A percentile compares a stretch with the other conserved stretches of the same genome.
phyloP scores from a whole-genome alignment of 148 eudicot genomes.

The Pharnaceum exiguum region DNA sequence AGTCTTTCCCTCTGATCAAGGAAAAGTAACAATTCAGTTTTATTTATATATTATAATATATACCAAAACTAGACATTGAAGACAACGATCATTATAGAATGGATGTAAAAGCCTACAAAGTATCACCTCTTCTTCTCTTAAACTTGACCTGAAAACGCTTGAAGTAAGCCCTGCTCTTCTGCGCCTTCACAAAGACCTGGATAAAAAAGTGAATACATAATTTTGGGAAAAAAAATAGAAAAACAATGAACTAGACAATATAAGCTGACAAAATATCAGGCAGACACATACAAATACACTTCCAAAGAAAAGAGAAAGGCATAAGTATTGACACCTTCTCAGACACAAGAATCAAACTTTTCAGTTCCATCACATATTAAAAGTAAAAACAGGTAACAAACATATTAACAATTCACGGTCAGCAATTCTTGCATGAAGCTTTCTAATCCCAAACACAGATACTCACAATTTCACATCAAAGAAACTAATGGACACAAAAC shows the following conservation, averaged over 20 bases:
- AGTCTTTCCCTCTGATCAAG: constrained; percentile 73
- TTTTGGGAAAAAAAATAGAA: background rate
- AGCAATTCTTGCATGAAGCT: too few species aligned
- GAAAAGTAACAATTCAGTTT: background rate
- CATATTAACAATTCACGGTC: too few species aligned
- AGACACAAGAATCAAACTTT: too few species aligned
- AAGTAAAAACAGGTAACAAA: too few species aligned
- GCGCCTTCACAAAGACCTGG: constrained; percentile 62
- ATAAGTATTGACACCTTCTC: too few species aligned
- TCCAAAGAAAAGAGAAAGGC: too few species aligned
- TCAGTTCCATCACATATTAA: too few species aligned
- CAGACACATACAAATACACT: too few species aligned
- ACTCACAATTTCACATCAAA: too few species aligned
- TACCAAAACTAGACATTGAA: background rate
- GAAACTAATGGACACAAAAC: too few species aligned
- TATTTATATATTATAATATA: background rate
- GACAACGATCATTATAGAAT: background rate
- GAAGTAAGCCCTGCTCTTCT: constrained; percentile 57
- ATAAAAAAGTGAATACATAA: background rate
- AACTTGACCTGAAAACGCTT: constrained; percentile 74
- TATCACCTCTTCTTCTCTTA: constrained; percentile 75
- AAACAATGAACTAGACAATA: background rate
- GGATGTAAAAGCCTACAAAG: background rate
- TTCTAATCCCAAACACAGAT: too few species aligned
- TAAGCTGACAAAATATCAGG: background rate